Base-by-base conservation (phyloP, 2,329 filamentous ascomycete genomes). In the Cephalotrichum gorgonifer region DNA sequence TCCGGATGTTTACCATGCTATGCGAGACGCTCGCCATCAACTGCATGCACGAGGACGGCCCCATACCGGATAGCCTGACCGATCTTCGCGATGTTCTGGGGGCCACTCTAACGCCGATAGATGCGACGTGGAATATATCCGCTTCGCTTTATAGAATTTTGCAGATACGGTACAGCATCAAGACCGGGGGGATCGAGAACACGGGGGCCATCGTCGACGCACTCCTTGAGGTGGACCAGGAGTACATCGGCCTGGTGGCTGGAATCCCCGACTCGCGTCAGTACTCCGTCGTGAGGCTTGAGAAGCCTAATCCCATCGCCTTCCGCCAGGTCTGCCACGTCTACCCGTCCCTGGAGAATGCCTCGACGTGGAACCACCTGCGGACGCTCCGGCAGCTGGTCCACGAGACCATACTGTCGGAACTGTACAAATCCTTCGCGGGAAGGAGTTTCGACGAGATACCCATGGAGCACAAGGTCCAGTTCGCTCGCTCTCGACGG, bases 1-100 rank as follows among this genome's bases (percentile, higher is more conserved):
- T 67, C 33, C 64, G 70, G 49, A 73, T 79, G 71, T 78, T 79
- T 55, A 63, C 72, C 49, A 75, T 77, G 68, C 64, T 78, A 27
- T 73, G 66, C 28, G 68, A 76, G 49, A 71, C 68, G 48, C 66
- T 75, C 30, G 62, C 76, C 51, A 70, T 78, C 52, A 73, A 68
- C 54, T 77, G 74, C 56, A 66, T 76, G 25, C 73, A 76, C 52
- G 67, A 66, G 46, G 68, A 69, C 30, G 58, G 70, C 26, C 66
- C 71, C 12, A 69, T 78, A 63, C 75, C 75, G 4, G 55, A 64
- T n/a, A 59, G 65, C 30, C 62, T 79, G 51, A 60, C 70, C 27
- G 63, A 73, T 23, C 68, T 78, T 41, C 68, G 73, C 44, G 57
- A 62, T 23, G 64, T 72, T 44, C 65, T 75, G 39, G 58, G 58